Evolutionary conservation across 306 rosid genomes (phyloP).

Genomic region (Elaeagnus macrophylla): DNA sequence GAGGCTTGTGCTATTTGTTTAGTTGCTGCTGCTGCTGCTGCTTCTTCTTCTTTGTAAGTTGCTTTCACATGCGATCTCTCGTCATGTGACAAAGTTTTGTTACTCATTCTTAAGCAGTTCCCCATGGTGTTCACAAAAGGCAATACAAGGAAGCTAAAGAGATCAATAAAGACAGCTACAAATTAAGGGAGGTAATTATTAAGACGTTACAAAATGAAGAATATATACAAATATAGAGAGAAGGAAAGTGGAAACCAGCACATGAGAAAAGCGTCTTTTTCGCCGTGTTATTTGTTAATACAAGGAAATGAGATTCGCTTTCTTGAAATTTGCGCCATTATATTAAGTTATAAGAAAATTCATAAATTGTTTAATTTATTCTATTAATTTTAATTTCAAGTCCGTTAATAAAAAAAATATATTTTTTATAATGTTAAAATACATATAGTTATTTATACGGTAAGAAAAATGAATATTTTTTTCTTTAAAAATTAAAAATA

Average conservation of each 20-base stretch:
- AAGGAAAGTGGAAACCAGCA: conserved; percentile 22
- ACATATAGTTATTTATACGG: too few species aligned
- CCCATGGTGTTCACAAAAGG: conserved; percentile 41
- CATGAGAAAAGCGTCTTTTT: conserved; percentile 54
- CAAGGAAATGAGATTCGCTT: conserved; percentile 21
- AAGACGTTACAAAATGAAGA: not conserved
- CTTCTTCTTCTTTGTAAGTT: not conserved
- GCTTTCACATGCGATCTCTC: conserved; percentile 15
- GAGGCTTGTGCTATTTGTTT: not conserved
- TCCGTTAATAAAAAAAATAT: too few species aligned
- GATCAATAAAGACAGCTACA: not conserved
- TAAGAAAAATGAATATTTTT: too few species aligned
- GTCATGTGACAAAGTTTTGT: conserved; percentile 28
- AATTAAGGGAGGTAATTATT: not conserved
- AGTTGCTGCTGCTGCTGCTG: not conserved
- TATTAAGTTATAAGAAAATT: too few species aligned
- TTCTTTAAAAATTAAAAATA: too few species aligned
- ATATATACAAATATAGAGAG: not conserved
- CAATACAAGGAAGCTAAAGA: conserved; percentile 10
- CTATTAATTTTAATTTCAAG: too few species aligned
- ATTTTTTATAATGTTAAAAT: too few species aligned
- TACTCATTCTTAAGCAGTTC: conserved; percentile 42
- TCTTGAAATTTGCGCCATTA: too few species aligned
- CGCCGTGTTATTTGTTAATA: conserved; percentile 36
- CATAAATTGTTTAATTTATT: too few species aligned